Percentiles rank a stretch among this genome's conserved stretches.
These are phyloP conservation scores for Fusarium sp. DNA, from an alignment of 2,329 filamentous ascomycete species.

Conservation along the genomic window DNA sequence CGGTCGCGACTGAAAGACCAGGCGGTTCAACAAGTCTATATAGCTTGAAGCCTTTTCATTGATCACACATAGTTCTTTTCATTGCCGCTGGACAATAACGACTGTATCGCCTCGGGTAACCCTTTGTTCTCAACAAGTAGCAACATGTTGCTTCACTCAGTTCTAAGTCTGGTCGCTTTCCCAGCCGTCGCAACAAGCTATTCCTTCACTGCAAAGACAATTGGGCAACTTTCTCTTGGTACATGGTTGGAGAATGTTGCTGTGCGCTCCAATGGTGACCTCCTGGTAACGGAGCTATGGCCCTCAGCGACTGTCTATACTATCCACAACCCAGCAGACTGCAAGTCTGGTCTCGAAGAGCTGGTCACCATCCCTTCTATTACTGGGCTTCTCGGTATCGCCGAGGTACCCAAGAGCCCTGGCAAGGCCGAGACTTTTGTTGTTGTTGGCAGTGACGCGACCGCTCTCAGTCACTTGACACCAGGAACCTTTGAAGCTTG, in stretches of 20 bases:
- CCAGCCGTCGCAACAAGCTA: not conserved
- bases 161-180: not conserved
- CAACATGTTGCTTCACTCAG: not conserved
- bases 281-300: constrained; percentile 7
- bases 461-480: not conserved
- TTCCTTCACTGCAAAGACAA: not conserved
- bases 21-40: not conserved
- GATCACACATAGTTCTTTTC: not conserved
- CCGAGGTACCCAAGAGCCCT: not conserved
- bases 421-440: constrained; percentile 8
- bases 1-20: not conserved
- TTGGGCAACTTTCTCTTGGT: not conserved
- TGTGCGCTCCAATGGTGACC: not conserved
- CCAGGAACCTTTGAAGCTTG: constrained; percentile 19
- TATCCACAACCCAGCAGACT: not conserved
- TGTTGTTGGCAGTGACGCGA: constrained; percentile 11
- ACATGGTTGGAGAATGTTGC: constrained; percentile 1
- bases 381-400: constrained; percentile 3
- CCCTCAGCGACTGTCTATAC: constrained; percentile 3
- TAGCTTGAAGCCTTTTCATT: not conserved
- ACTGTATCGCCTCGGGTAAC: not conserved
- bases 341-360: not conserved
- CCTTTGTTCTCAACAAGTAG: not conserved
- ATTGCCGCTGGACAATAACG: not conserved
- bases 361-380: not conserved